These are phyloP conservation scores for Solioccasus polychromus DNA, from an alignment of 768 basidiomycete genomes.

Conservation along the genomic window DNA sequence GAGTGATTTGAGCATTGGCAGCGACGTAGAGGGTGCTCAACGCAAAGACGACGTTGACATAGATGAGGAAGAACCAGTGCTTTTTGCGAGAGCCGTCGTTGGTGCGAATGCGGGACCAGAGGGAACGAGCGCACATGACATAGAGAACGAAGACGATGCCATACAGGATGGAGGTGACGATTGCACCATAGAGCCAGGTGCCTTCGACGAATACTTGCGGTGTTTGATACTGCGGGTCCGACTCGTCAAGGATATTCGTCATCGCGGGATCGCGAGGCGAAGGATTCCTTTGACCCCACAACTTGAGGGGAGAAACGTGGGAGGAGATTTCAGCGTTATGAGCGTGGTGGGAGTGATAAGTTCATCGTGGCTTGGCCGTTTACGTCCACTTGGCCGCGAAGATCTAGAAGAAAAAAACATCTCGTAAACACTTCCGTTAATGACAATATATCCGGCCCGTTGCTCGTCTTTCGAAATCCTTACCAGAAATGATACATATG, in stretches of 20 bases:
- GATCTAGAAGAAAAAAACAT: no score
- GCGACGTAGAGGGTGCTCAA: conserved; percentile 28
- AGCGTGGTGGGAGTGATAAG: background rate
- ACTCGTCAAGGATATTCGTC: conserved; percentile 7
- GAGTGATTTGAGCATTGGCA: conserved; percentile 24
- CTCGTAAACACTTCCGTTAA: no score
- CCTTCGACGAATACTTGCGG: conserved; percentile 23
- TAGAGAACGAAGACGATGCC: conserved; percentile 27
- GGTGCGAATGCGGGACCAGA: conserved; percentile 23
- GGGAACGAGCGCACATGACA: conserved; percentile 25
- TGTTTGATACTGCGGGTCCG: conserved; percentile 9
- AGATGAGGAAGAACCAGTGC: conserved; percentile 29
- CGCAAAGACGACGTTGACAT: conserved; percentile 28
- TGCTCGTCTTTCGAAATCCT: no score
- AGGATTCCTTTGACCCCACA: background rate
- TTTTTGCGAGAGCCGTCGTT: conserved; percentile 7
- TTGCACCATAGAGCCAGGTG: conserved; percentile 30
- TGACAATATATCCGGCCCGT: no score
- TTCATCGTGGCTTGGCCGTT: background rate
- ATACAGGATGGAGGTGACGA: conserved; percentile 27
- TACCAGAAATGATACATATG: no score
- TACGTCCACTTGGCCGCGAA: conserved; percentile 2
- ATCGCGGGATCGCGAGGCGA: conserved; percentile 10
- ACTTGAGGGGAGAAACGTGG: conserved; percentile 5
- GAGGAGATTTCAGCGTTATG: background rate